phyloP scores from a whole-genome alignment of 805 yeast species.

The Sporopachydermia lactativora region DNA sequence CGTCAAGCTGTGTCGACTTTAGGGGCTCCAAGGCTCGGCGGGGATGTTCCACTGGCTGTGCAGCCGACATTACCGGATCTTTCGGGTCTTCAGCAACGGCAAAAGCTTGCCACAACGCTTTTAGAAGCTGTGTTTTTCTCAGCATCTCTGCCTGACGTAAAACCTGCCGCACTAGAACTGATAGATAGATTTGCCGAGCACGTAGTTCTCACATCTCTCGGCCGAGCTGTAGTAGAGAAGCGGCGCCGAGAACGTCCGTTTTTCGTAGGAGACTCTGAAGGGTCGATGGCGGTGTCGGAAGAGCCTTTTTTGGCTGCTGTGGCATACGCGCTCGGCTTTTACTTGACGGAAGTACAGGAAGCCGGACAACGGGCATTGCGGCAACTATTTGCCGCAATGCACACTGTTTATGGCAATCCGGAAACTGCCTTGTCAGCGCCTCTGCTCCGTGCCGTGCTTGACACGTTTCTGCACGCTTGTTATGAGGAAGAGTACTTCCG shows the following conservation, averaged over 20 bases:
- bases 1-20: conserved; percentile 25
- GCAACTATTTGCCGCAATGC: conserved; percentile 44
- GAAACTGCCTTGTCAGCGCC: conserved; percentile 62
- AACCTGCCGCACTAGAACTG: conserved; percentile 49
- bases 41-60: conserved; percentile 22
- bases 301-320: conserved; percentile 62
- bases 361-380: conserved; percentile 59
- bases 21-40: conserved; percentile 22
- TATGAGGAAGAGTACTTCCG: conserved; percentile 78
- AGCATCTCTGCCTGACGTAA: conserved; percentile 57
- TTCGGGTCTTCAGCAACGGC: conserved; percentile 41
- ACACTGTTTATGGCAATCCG: conserved; percentile 48
- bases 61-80: conserved; percentile 33
- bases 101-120: conserved; percentile 47
- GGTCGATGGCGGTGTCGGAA: conserved; percentile 54
- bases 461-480: conserved; percentile 80
- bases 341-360: conserved; percentile 52
- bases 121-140: conserved; percentile 64
- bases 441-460: conserved; percentile 59
- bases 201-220: conserved; percentile 62
- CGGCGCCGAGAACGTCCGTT: conserved; percentile 56
- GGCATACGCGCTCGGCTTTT: conserved; percentile 66
- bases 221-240: conserved; percentile 56
- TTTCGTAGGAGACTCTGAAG: conserved; percentile 68
- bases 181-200: conserved; percentile 64